Percentiles rank a stretch among this genome's conserved stretches.
phyloP scores from a whole-genome alignment of 805 yeast species.

The Yamadazyma tumulicola region DNA sequence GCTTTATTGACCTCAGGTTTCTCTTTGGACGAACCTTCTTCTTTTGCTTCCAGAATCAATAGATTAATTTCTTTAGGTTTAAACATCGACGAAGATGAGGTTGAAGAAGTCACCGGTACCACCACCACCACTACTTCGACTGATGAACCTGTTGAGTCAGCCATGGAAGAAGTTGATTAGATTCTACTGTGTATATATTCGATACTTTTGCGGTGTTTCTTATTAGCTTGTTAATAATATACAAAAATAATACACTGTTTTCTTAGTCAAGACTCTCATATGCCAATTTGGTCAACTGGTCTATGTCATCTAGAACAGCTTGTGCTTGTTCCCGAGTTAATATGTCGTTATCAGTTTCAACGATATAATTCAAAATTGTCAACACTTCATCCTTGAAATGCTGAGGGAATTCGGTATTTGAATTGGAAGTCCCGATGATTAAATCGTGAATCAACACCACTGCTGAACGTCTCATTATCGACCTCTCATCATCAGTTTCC shows the following conservation, averaged over 20 bases:
- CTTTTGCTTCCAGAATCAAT: constrained; percentile 97
- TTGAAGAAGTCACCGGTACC: constrained; percentile 48
- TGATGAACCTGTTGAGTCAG: constrained; percentile 81
- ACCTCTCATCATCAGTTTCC: constrained; percentile 44
- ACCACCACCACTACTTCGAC: constrained; percentile 45
- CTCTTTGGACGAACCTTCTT: constrained; percentile 97
- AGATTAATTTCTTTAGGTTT: constrained; percentile 97
- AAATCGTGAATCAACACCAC: constrained; percentile 65
- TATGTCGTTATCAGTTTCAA: constrained; percentile 51
- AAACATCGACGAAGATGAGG: constrained; percentile 91
- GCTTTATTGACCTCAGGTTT: constrained; percentile 98
- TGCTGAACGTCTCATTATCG: constrained; percentile 72
- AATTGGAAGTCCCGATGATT: constrained; percentile 42
- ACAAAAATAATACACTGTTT: constrained; percentile 1
- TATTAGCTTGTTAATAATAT: constrained; percentile 8
- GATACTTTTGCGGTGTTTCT: constrained; percentile 7
- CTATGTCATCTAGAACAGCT: constrained; percentile 27
- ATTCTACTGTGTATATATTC: constrained; percentile 2
- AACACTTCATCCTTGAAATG: constrained; percentile 44
- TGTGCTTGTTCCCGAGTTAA: constrained; percentile 58
- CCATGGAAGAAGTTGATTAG: constrained; percentile 99
- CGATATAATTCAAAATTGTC: constrained; percentile 40
- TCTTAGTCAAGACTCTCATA: constrained; percentile 6
- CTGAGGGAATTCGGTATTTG: constrained; percentile 48
- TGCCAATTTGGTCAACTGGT: constrained; percentile 21